These are phyloP conservation scores for Populus deltoides DNA, from an alignment of 345 rosid genomes.

Conservation along the genomic window DNA sequence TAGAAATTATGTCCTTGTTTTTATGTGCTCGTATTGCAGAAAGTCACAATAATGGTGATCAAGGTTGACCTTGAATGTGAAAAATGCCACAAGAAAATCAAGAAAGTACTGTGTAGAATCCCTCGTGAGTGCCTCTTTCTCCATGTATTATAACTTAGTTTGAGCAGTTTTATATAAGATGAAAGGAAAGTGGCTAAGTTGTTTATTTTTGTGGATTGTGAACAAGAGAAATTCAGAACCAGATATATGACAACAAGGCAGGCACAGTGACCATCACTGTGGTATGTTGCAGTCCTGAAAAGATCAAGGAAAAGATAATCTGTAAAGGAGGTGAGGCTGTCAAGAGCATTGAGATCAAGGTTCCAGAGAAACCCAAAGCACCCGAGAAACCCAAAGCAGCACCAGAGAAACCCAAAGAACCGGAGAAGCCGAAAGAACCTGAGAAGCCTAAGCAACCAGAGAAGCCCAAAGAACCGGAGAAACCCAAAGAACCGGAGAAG, in stretches of 20 bases:
- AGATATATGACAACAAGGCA: slow-evolving; percentile 57
- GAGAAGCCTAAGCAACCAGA: no score
- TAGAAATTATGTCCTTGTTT: background rate
- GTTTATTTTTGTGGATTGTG: slow-evolving; percentile 17
- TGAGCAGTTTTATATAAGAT: slow-evolving; percentile 28
- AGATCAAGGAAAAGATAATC: slow-evolving; percentile 51
- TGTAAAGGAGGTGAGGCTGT: slow-evolving; percentile 53
- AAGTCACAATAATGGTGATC: slow-evolving; percentile 59
- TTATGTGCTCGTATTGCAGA: slow-evolving; percentile 21
- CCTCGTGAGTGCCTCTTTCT: slow-evolving; percentile 54
- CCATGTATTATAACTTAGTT: background rate
- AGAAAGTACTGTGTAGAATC: slow-evolving; percentile 61
- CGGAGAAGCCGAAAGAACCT: no score
- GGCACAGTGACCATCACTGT: slow-evolving; percentile 63
- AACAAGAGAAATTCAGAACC: slow-evolving; percentile 49
- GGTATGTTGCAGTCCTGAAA: slow-evolving; percentile 76
- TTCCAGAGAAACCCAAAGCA: slow-evolving; percentile 15
- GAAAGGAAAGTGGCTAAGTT: slow-evolving; percentile 16
- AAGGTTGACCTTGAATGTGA: slow-evolving; percentile 67
- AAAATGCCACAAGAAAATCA: slow-evolving; percentile 69
- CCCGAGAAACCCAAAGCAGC: no score
- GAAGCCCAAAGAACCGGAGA: no score
- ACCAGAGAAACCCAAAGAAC: no score
- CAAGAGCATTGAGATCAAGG: slow-evolving; percentile 51
- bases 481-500: no score